Conservation (phyloP, 1,284 basidiomycete genomes). For the Apiotrichum veenhuisii region DNA sequence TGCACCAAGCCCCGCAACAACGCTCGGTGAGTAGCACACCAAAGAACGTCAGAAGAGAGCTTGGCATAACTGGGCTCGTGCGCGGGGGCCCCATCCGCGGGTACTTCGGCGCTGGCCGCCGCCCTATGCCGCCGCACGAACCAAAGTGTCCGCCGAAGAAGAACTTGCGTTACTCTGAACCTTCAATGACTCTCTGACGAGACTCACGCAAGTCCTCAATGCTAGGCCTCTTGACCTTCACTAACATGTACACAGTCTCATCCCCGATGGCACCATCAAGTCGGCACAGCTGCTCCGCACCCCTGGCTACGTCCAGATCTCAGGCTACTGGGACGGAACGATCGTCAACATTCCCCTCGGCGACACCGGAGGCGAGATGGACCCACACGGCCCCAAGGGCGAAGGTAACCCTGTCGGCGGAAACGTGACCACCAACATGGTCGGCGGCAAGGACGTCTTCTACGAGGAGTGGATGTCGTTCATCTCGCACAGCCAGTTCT, state of each 20-base stretch:
- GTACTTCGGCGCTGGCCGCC: too few relatives aligned
- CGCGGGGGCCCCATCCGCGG: too few relatives aligned
- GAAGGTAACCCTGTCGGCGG: conserved; percentile 54
- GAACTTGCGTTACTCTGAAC: too few relatives aligned
- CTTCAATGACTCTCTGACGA: too few relatives aligned
- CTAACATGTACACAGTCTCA: conserved; percentile 23
- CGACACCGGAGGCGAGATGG: conserved; percentile 51
- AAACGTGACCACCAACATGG: conserved; percentile 53
- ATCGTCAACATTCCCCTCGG: conserved; percentile 49
- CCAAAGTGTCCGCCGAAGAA: too few relatives aligned
- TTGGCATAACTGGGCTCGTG: too few relatives aligned
- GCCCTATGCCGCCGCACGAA: too few relatives aligned
- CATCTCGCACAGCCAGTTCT: conserved; percentile 47
- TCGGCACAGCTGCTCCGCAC: conserved; percentile 44
- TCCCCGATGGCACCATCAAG: conserved; percentile 43
- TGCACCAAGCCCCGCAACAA: conserved; percentile 39
- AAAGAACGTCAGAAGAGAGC: too few relatives aligned
- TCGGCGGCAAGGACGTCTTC: conserved; percentile 51
- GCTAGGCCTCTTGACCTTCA: too few relatives aligned
- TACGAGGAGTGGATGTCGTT: conserved; percentile 54
- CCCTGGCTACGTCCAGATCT: conserved; percentile 51
- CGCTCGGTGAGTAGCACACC: conserved; percentile 25
- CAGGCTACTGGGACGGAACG: conserved; percentile 50
- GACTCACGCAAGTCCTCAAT: too few relatives aligned
- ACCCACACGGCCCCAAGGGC: conserved; percentile 48